Percentiles rank a stretch among this genome's conserved stretches.
Conservation (phyloP, 306 rosid species). For the Cicer arietinum region DNA sequence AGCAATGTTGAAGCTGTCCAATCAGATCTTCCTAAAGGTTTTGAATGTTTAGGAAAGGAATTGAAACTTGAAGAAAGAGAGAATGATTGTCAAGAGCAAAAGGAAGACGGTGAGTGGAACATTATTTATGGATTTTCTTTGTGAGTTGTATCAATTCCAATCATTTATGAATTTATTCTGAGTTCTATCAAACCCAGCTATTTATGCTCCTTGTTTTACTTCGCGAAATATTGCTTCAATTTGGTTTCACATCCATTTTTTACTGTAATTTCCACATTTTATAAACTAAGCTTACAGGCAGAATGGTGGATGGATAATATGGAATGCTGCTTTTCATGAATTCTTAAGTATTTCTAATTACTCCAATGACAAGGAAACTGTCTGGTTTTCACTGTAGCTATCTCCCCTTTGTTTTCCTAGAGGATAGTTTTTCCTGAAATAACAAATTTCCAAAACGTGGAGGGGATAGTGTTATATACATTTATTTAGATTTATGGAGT, state of each 20-base stretch:
- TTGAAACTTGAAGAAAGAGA: slow-evolving; percentile 62
- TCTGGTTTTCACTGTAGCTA: neutral
- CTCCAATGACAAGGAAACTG: slow-evolving; percentile 24
- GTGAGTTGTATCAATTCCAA: slow-evolving; percentile 7
- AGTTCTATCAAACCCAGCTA: slow-evolving; percentile 2
- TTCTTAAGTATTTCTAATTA: slow-evolving; percentile 32
- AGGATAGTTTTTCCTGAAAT: slow-evolving; percentile 8
- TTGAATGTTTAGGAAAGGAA: slow-evolving; percentile 65
- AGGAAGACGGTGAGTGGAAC: slow-evolving; percentile 57
- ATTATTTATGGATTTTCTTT: slow-evolving; percentile 23
- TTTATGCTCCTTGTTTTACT: slow-evolving; percentile 16
- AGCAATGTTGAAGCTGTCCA: slow-evolving; percentile 61
- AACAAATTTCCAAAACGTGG: slow-evolving; percentile 25
- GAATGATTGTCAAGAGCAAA: slow-evolving; percentile 53
- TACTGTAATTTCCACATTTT: slow-evolving; percentile 8
- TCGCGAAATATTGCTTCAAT: slow-evolving; percentile 30
- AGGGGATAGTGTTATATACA: slow-evolving; percentile 4
- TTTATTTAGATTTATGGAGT: slow-evolving; percentile 39
- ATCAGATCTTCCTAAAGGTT: slow-evolving; percentile 77
- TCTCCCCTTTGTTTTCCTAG: neutral
- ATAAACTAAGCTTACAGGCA: slow-evolving; percentile 15
- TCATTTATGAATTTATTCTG: slow-evolving; percentile 29
- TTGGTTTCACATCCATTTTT: slow-evolving; percentile 18
- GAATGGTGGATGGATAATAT: neutral
- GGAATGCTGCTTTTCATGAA: neutral